phyloP scores from a whole-genome alignment of 768 basidiomycete species.

The Xanthoconium purpureum region DNA sequence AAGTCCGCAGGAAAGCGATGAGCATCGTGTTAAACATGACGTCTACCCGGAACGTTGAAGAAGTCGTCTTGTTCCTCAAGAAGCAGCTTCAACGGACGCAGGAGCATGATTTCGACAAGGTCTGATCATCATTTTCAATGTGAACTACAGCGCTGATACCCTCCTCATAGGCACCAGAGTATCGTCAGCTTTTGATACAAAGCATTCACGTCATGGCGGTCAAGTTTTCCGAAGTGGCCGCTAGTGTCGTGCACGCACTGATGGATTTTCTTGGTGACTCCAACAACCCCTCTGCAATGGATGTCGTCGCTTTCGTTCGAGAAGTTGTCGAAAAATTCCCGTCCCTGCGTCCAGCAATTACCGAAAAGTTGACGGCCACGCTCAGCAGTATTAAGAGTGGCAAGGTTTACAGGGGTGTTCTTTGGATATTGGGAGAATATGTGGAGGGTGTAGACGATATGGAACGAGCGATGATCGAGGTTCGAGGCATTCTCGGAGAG shows the following conservation, averaged over 20 bases:
- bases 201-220: slow-evolving; percentile 96
- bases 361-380: slow-evolving; percentile 78
- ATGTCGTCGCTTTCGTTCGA: slow-evolving; percentile 85
- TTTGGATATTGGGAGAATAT: slow-evolving; percentile 99
- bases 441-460: slow-evolving; percentile 68
- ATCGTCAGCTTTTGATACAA: slow-evolving; percentile 93
- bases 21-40: slow-evolving; percentile 90
- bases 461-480: slow-evolving; percentile 66
- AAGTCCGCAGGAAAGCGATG: slow-evolving; percentile 91
- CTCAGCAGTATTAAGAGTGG: slow-evolving; percentile 90
- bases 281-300: slow-evolving; percentile 91
- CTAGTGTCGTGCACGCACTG: slow-evolving; percentile 88
- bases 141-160: neutral
- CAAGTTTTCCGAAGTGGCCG: slow-evolving; percentile 95
- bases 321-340: slow-evolving; percentile 99
- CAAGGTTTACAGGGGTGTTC: slow-evolving; percentile 92
- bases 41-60: slow-evolving; percentile 91
- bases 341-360: slow-evolving; percentile 72
- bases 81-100: slow-evolving; percentile 95
- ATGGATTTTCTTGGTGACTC: slow-evolving; percentile 95
- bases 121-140: slow-evolving; percentile 22
- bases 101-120: slow-evolving; percentile 91
- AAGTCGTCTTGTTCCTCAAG: slow-evolving; percentile 94
- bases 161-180: slow-evolving; percentile 73
- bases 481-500: slow-evolving; percentile 87